Percentiles rank a stretch among this genome's conserved stretches.
These are phyloP conservation scores for Boletus coccyginus DNA, from an alignment of 768 basidiomycete genomes.

Conservation along the genomic window DNA sequence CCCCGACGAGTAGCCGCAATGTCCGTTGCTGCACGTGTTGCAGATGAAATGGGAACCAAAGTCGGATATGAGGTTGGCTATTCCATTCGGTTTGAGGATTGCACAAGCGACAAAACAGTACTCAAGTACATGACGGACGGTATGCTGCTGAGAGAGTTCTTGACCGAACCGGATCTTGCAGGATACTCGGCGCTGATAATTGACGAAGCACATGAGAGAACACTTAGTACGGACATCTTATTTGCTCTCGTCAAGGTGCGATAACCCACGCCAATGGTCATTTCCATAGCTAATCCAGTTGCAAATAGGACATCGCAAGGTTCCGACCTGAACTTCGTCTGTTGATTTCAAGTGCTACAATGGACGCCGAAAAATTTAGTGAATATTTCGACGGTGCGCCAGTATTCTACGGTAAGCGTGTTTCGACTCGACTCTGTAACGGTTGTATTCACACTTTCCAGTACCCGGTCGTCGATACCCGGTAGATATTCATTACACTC, in stretches of 20 bases:
- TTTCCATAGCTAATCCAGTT: slow-evolving; percentile 22
- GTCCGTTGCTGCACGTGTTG: slow-evolving; percentile 98
- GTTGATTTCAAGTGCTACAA: slow-evolving; percentile 93
- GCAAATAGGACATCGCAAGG: slow-evolving; percentile 83
- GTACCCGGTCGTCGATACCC: slow-evolving; percentile 97
- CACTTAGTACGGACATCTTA: slow-evolving; percentile 96
- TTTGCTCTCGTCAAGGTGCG: slow-evolving; percentile 98
- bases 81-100: slow-evolving; percentile 99
- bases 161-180: slow-evolving; percentile 95
- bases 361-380: slow-evolving; percentile 98
- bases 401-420: slow-evolving; percentile 77
- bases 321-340: slow-evolving; percentile 93
- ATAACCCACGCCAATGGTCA: slow-evolving; percentile 17
- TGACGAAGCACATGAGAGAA: slow-evolving; percentile 98
- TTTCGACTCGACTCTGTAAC: background rate
- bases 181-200: slow-evolving; percentile 95
- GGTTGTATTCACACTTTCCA: slow-evolving; percentile 29
- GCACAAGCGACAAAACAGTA: slow-evolving; percentile 98
- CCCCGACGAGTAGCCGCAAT: slow-evolving; percentile 98
- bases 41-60: slow-evolving; percentile 97
- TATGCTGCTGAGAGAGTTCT: slow-evolving; percentile 94
- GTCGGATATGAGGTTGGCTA: slow-evolving; percentile 99
- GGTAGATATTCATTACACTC: slow-evolving; percentile 98
- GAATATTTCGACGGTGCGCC: slow-evolving; percentile 97
- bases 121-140: slow-evolving; percentile 99